Evolutionary conservation across 768 basidiomycete genomes (phyloP).

Genomic region (Serpula lacrymans): DNA sequence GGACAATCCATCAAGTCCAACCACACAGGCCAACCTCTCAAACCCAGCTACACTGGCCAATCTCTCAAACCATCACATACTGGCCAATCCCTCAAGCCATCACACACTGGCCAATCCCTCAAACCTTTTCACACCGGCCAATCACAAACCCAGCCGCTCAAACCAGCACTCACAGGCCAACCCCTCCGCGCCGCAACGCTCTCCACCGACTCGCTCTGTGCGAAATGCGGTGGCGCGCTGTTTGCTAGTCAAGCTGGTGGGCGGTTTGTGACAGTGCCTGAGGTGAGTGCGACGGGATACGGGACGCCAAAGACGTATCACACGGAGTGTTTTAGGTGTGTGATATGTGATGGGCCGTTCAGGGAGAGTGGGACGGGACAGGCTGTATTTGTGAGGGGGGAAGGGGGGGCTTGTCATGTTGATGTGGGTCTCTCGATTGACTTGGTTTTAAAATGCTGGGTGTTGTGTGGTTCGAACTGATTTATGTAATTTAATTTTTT

Average conservation of each 20-base stretch:
- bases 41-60: slow-evolving; percentile 1
- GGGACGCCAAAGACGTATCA: slow-evolving; percentile 63
- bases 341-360: slow-evolving; percentile 60
- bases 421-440: slow-evolving; percentile 39
- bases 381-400: slow-evolving; percentile 67
- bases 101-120: slow-evolving; percentile 2
- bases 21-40: slow-evolving; percentile 6
- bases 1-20: slow-evolving; percentile 23
- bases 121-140: slow-evolving; percentile 1
- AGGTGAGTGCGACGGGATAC: slow-evolving; percentile 34
- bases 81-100: slow-evolving; percentile 1
- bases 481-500: too few relatives aligned
- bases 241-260: slow-evolving; percentile 57
- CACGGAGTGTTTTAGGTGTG: slow-evolving; percentile 72
- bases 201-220: slow-evolving; percentile 47
- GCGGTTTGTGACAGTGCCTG: slow-evolving; percentile 71
- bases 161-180: slow-evolving; percentile 9
- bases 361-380: slow-evolving; percentile 58
- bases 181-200: slow-evolving; percentile 29
- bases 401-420: slow-evolving; percentile 65
- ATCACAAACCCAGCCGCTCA: too few relatives aligned
- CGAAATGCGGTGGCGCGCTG: slow-evolving; percentile 55
- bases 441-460: not conserved
- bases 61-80: not conserved
- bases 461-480: too few relatives aligned